These are phyloP conservation scores for Clarkia xantiana DNA, from an alignment of 345 rosid species.

Conservation along the genomic window DNA sequence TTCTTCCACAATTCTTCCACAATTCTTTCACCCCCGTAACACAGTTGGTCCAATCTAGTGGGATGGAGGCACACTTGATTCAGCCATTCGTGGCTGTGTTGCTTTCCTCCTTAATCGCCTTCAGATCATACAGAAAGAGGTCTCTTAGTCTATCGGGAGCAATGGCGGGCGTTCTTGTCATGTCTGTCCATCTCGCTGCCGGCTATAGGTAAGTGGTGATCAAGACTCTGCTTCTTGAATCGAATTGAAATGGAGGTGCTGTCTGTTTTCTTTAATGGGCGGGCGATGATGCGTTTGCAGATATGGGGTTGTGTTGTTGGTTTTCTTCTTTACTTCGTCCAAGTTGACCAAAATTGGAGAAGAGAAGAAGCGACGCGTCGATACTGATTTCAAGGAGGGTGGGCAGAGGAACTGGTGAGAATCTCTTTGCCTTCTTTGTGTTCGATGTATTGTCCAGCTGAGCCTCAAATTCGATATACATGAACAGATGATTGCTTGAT, in stretches of 20 bases:
- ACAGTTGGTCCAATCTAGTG: neutral
- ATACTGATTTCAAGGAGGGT: constrained; percentile 79
- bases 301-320: constrained; percentile 72
- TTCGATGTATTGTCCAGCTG: neutral
- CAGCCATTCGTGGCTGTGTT: constrained; percentile 35
- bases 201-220: constrained; percentile 38
- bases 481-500: too few relatives aligned
- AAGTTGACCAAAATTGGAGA: constrained; percentile 84
- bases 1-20: too few relatives aligned
- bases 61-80: constrained; percentile 5
- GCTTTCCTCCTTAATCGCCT: constrained; percentile 41
- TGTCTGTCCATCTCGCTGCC: constrained; percentile 53
- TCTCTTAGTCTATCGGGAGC: constrained; percentile 84
- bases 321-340: constrained; percentile 72
- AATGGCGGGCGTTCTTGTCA: constrained; percentile 59
- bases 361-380: constrained; percentile 66
- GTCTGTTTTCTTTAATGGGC: neutral
- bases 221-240: neutral
- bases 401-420: constrained; percentile 89
- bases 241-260: neutral
- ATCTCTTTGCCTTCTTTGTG: neutral
- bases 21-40: too few relatives aligned
- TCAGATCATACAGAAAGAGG: constrained; percentile 53
- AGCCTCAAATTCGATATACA: too few relatives aligned
- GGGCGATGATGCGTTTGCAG: constrained; percentile 15